These are phyloP conservation scores for Rosa lucieae DNA, from an alignment of 306 rosid genomes.

Conservation along the genomic window DNA sequence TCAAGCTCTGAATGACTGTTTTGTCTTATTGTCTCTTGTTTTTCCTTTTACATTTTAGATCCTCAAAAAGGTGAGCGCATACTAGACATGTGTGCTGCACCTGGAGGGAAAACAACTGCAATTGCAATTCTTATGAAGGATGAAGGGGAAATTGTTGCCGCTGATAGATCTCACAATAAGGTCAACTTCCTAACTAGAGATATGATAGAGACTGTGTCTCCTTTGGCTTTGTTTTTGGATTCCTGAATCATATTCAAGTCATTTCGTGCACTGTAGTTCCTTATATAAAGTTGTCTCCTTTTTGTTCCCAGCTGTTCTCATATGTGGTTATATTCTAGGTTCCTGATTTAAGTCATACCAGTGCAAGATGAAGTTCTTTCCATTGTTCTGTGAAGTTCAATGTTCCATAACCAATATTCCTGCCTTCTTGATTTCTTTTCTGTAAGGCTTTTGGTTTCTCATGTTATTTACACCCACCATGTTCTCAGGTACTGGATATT, in stretches of 20 bases:
- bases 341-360: background rate
- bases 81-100: slow-evolving; percentile 99
- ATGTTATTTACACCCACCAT: slow-evolving; percentile 13
- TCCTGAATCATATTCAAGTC: background rate
- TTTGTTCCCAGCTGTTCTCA: background rate
- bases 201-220: slow-evolving; percentile 12
- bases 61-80: slow-evolving; percentile 85
- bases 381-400: slow-evolving; percentile 1
- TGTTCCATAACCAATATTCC: background rate
- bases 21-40: slow-evolving; percentile 5
- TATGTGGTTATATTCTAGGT: slow-evolving; percentile 1
- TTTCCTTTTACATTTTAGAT: slow-evolving; percentile 45
- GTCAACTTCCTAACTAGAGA: slow-evolving; percentile 41
- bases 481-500: slow-evolving; percentile 70
- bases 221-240: slow-evolving; percentile 13
- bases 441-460: slow-evolving; percentile 6
- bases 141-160: slow-evolving; percentile 87
- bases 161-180: slow-evolving; percentile 96
- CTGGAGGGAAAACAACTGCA: slow-evolving; percentile 97
- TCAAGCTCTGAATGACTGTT: background rate
- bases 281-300: background rate
- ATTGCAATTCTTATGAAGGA: slow-evolving; percentile 91
- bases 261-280: background rate
- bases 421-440: slow-evolving; percentile 2
- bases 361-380: background rate